Evolutionary conservation across 495 filamentous ascomycete genomes (phyloP), one percentile per base, ranked within the genome.

Genomic region (Cladorrhinum samala): DNA sequence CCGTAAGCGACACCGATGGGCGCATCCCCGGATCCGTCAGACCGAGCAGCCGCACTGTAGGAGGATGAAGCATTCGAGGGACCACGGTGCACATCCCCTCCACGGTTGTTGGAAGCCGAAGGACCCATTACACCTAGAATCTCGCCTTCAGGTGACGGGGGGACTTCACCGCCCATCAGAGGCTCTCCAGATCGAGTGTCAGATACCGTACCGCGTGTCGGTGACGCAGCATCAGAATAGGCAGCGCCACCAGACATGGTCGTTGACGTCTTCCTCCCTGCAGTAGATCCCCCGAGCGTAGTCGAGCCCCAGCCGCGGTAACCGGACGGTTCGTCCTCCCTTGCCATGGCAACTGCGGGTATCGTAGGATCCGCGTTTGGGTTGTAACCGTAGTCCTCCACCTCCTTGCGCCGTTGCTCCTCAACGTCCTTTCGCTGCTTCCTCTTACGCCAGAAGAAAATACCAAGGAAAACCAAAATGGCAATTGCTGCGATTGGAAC

Each of bases 291-390:
- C 9, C 64, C 78, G 17, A 74, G 72, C 3, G 81, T 79, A 17
- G 85, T 88, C n/a, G 88, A 87, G 30, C 93, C 93, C 93, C 93
- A 98, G 54, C 93, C 93, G 63, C 93, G 79, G 67, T 98, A 98
- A 24, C 93, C 93, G 8, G 81, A 75, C 27, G 69, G 74, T 52
- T 77, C 81, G 51, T 89, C 86, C 52, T 85, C 80, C 44, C 68
- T 72, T 27, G 76, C 80, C 4, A 69, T 73, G 44, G 62, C 67
- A n/a, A 88, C 75, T 4, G 77, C 77, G 19, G 91, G 89, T 2
- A 92, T 71, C 3, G 86, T 86, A 1, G 93, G 91, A 62, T 95
- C 91, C 50, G 89, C 82, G 69, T 96, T 97, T 7, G 92, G 93
- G 65, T 96, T 97, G 74, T 90, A 96, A 18, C 84, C 85, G 65